Evolutionary conservation across 805 yeast genomes (phyloP), one percentile per base, ranked within the genome.

Genomic region (Tetrapisispora arboricola): DNA sequence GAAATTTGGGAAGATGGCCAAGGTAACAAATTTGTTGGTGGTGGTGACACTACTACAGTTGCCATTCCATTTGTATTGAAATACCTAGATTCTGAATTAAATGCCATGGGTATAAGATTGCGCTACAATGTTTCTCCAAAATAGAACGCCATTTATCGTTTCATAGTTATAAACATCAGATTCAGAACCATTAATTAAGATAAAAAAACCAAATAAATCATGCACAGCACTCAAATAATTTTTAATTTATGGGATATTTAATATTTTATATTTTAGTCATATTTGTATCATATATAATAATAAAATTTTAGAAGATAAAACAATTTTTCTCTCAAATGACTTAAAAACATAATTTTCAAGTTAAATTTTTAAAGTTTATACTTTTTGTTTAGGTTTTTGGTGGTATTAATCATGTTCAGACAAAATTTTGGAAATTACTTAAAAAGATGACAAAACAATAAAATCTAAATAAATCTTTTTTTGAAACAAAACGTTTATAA

Each of bases 1-100:
- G 85, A 81, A 43, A 75, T 83, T 32, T 92, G 98, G 98, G 96
- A 92, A 67, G 98, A 92, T 60, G 97, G 96, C 16, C 87, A 81
- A 53, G 97, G 98, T 39, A 81, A 77, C 58, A 79, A 81, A 59
- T 90, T 82, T 60, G 78, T 78, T 42, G 98, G 98, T 40, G 98
- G 98, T 57, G 79, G 76, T 45, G 74, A 92, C 46, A 86, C 96
- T n/a, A 82, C 96, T 3, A 83, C 95, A 1, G 92, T 92, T 49
- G 96, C 96, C 34, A 82, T 92, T 60, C 98, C 98, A 43, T 92
- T 88, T 60, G 98, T 92, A 26, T 75, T 92, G 72, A 84, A 88
- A 60, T 92, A 90, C 60, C 71, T 92, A 60, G 97, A 92, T 57
- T 84, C 95, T 26, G 98, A 92, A 64, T 73, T 92, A 51, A 78